Base-by-base conservation (phyloP, 2,329 filamentous ascomycete genomes). In the Raffaelea arxii region DNA sequence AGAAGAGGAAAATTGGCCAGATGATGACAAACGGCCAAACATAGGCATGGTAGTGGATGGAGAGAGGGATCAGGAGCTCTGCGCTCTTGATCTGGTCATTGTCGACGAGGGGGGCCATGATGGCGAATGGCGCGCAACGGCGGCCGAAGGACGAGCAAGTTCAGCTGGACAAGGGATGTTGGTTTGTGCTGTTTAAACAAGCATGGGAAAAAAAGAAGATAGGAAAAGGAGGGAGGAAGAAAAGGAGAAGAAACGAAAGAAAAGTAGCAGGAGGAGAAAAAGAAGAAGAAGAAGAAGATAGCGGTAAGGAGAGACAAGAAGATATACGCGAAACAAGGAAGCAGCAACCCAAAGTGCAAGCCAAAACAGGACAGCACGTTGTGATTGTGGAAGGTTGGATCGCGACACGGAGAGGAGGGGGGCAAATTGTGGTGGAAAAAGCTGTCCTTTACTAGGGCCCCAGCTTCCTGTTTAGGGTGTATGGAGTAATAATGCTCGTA, bases 1-100 rank as follows among this genome's bases (percentile, higher is more conserved):
- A 81, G 63, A 86, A 80, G 54, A 95, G 78, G 67, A 97, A 97
- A 58, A 85, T 69, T 44, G 94, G 92, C 90, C 94, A 98, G 59
- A 90, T 72, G 55, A 96, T 81, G 50, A 83, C 71, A 61, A 96
- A 98, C 0, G 92, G 92, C 87, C 88, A 95, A 57, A 95, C 68
- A 63, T 98, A 98, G 56, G 86, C 71, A 65, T 95, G 91, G 51
- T 94, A 72, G 60, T 84, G 79, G 53, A 84, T 67, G 27, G 89
- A 81, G 53, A 95, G 78, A 52, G 91, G 89, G 59, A 88, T 89
- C 66, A 96, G 83, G 56, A 98, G 78, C 63, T 88, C 84, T 54
- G 92, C 86, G 63, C 82, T 76, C 72, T 85, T 78, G 65, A 98
- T 94, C 75, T 95, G 87, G 56, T 83, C 69, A 67, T 88, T 91